phyloP scores from a whole-genome alignment of 2,329 filamentous ascomycete genomes.

The Ophiobolus disseminans region DNA sequence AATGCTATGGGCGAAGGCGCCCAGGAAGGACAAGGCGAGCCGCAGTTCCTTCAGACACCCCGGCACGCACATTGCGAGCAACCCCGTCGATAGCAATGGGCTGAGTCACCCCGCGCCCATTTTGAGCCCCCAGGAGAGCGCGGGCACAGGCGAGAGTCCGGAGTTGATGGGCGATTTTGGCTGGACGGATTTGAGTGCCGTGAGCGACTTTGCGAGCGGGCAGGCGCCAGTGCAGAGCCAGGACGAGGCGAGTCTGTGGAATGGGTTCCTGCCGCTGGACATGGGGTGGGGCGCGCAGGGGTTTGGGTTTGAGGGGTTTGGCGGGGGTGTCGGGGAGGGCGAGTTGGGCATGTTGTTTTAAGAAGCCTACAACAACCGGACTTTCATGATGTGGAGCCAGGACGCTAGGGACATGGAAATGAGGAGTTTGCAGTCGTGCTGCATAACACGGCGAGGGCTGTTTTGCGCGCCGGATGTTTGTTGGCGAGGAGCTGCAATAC shows the following conservation, averaged over 20 bases:
- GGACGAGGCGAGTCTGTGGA: slow-evolving; percentile 42
- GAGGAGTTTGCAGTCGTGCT: no score
- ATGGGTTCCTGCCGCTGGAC: slow-evolving; percentile 48
- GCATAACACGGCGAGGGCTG: no score
- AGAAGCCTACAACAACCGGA: no score
- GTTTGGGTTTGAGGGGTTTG: slow-evolving; percentile 38
- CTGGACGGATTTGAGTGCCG: slow-evolving; percentile 57
- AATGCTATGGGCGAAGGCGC: slow-evolving; percentile 58
- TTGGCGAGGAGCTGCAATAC: no score
- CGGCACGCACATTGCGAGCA: slow-evolving; percentile 38
- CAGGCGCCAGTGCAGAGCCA: slow-evolving; percentile 47
- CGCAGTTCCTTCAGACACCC: slow-evolving; percentile 40
- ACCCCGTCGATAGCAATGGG: slow-evolving; percentile 35
- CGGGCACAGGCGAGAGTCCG: slow-evolving; percentile 49
- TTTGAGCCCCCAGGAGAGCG: slow-evolving; percentile 45
- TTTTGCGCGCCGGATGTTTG: no score
- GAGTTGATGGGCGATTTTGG: slow-evolving; percentile 59
- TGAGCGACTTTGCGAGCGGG: slow-evolving; percentile 55
- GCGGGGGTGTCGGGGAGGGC: slow-evolving; percentile 32
- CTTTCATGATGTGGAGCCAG: no score
- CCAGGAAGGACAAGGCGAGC: slow-evolving; percentile 39
- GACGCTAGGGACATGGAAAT: no score
- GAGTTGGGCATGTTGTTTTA: slow-evolving; percentile 42
- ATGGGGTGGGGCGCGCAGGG: slow-evolving; percentile 46
- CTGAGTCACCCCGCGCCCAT: slow-evolving; percentile 26